A percentile compares a stretch with the other conserved stretches of the same genome.
phyloP scores from a whole-genome alignment of 768 basidiomycete genomes.

The Dendrothele bispora region DNA sequence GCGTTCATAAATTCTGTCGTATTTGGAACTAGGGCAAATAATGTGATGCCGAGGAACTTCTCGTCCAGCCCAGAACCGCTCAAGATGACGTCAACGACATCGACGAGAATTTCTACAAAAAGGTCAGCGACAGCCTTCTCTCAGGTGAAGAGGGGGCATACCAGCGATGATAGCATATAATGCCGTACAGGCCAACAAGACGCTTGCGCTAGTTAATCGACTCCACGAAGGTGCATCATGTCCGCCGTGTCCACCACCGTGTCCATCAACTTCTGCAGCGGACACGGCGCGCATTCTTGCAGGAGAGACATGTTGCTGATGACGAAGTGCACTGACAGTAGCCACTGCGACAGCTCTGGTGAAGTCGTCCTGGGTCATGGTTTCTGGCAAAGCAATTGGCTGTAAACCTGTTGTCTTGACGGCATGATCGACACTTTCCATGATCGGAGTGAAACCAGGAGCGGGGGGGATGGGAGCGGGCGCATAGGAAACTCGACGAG shows the following conservation, averaged over 20 bases:
- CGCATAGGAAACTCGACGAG: conserved; percentile 60
- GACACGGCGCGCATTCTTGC: conserved; percentile 23
- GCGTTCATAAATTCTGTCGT: conserved; percentile 99
- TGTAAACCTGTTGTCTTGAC: conserved; percentile 59
- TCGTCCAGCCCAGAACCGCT: conserved; percentile 92
- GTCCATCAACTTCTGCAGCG: conserved; percentile 40
- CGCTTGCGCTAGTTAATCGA: conserved; percentile 83
- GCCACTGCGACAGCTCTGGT: conserved; percentile 92
- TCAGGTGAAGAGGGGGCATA: conserved; percentile 34
- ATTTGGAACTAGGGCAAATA: conserved; percentile 97
- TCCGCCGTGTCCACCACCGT: conserved; percentile 65
- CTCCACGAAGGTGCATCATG: conserved; percentile 99
- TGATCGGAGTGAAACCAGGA: conserved; percentile 54
- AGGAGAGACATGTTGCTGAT: conserved; percentile 60
- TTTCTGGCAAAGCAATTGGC: conserved; percentile 54
- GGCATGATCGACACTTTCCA: conserved; percentile 78
- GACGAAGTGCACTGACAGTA: conserved; percentile 86
- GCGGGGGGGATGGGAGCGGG: conserved; percentile 28
- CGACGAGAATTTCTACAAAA: conserved; percentile 80
- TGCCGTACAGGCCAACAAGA: conserved; percentile 85
- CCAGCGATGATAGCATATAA: conserved; percentile 96
- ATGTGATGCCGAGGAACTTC: conserved; percentile 94
- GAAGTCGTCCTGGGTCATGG: conserved; percentile 83
- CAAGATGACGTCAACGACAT: conserved; percentile 93
- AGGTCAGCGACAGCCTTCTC: conserved; percentile 4